phyloP scores from a whole-genome alignment of 148 eudicot species.

The Pouteria glomerata region DNA sequence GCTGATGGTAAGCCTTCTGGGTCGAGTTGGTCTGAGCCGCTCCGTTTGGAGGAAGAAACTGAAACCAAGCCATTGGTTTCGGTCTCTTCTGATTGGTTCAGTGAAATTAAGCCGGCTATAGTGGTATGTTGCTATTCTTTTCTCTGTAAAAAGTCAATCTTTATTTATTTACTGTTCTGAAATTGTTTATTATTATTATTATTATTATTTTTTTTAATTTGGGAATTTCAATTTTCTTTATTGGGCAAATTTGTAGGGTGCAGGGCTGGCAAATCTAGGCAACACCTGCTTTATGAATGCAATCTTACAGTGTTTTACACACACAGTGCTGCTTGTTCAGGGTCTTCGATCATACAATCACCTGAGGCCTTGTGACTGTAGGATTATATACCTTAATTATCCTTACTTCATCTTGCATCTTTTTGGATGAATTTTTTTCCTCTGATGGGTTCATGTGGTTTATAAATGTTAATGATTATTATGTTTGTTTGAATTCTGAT shows the following conservation, averaged over 20 bases:
- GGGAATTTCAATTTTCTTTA: neutral
- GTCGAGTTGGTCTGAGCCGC: neutral
- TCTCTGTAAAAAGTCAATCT: neutral
- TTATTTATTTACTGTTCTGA: neutral
- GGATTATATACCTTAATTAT: constrained; percentile 8
- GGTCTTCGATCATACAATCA: constrained; percentile 43
- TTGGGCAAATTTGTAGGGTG: constrained; percentile 40
- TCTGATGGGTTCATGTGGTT: neutral
- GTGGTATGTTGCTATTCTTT: constrained; percentile 31
- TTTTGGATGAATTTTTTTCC: neutral
- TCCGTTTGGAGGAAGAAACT: neutral
- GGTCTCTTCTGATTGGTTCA: neutral
- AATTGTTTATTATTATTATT: no score
- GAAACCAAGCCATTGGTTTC: neutral
- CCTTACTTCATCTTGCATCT: neutral
- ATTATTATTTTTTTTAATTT: neutral
- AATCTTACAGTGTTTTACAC: constrained; percentile 73
- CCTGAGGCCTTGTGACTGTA: constrained; percentile 44
- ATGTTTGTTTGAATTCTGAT: neutral
- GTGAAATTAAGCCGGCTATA: constrained; percentile 22
- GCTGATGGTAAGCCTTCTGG: neutral
- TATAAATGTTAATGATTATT: neutral
- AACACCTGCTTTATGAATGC: constrained; percentile 75
- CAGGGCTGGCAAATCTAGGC: constrained; percentile 59
- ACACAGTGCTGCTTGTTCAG: constrained; percentile 69